Evolutionary conservation across 2,329 filamentous ascomycete species (phyloP).

Genomic region (Bipolaris gigantea): DNA sequence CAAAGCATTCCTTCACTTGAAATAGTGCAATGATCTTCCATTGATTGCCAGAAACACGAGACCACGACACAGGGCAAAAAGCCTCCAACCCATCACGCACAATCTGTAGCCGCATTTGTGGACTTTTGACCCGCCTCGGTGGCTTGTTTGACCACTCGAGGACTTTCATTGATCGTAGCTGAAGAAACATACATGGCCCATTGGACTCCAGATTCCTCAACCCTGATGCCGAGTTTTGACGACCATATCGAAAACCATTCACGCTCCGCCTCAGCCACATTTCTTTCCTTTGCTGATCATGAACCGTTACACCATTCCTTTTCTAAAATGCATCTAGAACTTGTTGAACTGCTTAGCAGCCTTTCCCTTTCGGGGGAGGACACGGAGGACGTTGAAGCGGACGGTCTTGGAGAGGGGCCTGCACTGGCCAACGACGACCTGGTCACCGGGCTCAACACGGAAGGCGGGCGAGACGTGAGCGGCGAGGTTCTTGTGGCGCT

Average conservation of each 20-base stretch:
- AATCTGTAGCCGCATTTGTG: conserved; percentile 9
- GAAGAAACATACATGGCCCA: conserved; percentile 47
- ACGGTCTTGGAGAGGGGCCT: conserved; percentile 99
- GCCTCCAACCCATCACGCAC: conserved; percentile 3
- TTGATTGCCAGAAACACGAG: not conserved
- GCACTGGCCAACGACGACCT: conserved; percentile 99
- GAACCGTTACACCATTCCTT: conserved; percentile 33
- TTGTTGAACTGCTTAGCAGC: conserved; percentile 97
- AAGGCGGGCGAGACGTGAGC: conserved; percentile 99
- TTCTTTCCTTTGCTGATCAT: conserved; percentile 33
- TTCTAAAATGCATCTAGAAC: conserved; percentile 69
- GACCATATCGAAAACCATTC: conserved; percentile 41
- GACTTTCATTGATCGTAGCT: conserved; percentile 47
- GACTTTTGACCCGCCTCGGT: conserved; percentile 45
- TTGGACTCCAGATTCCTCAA: conserved; percentile 46
- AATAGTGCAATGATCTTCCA: not conserved
- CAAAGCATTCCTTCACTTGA: not conserved
- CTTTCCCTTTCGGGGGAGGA: conserved; percentile 97
- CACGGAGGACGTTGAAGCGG: conserved; percentile 99
- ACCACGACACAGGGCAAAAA: not conserved
- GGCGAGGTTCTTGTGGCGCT: conserved; percentile 99
- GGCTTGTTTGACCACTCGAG: conserved; percentile 41
- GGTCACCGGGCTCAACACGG: conserved; percentile 99
- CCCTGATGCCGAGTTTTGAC: conserved; percentile 45
- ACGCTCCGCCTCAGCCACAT: conserved; percentile 31